phyloP scores from a whole-genome alignment of 2,329 filamentous ascomycete species.

The Madurella mycetomatis region DNA sequence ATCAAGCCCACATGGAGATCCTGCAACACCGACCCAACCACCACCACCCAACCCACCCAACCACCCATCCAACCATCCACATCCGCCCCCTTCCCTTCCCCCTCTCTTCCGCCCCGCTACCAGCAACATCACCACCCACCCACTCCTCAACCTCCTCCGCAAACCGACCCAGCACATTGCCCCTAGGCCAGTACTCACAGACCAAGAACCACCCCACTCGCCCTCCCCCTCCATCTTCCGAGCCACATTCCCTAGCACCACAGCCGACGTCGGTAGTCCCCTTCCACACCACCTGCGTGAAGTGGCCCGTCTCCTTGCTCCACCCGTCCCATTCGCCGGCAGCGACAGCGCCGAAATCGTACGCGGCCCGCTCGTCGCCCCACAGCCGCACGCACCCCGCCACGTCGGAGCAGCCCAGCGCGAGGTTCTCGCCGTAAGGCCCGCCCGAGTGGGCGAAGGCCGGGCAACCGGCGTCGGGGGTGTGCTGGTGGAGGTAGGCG shows the following conservation, averaged over 20 bases:
- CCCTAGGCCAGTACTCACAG: conserved; percentile 65
- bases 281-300: conserved; percentile 70
- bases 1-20: too few species aligned
- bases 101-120: too few species aligned
- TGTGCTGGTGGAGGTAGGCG: neutral
- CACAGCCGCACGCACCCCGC: conserved; percentile 59
- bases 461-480: neutral
- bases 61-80: too few species aligned
- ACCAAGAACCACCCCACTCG: conserved; percentile 60
- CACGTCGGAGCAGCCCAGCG: conserved; percentile 59
- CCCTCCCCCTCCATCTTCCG: neutral
- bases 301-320: conserved; percentile 59
- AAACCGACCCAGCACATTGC: conserved; percentile 57
- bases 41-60: too few species aligned
- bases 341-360: conserved; percentile 54
- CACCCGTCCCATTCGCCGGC: conserved; percentile 35
- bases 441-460: conserved; percentile 49
- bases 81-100: too few species aligned
- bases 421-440: conserved; percentile 71
- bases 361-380: conserved; percentile 56
- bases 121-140: too few species aligned
- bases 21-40: too few species aligned
- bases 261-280: conserved; percentile 57
- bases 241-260: conserved; percentile 39
- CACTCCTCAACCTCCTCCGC: conserved; percentile 38